Evolutionary conservation across 805 yeast species (phyloP).

Genomic region (Myxozyma udenii): DNA sequence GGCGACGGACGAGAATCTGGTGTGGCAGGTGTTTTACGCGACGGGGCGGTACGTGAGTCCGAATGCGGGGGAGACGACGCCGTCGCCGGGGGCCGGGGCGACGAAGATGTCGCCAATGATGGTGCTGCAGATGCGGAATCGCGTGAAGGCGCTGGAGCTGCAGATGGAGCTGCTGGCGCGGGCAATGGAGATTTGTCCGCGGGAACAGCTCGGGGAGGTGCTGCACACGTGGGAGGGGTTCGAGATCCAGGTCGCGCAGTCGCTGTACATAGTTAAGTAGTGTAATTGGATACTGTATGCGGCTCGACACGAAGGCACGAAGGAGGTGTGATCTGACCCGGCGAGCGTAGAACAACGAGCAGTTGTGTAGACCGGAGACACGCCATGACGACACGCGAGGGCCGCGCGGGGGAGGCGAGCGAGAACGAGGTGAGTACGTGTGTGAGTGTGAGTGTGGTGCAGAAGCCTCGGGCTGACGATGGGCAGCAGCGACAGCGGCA

Average conservation of each 20-base stretch:
- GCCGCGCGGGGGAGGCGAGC: no score
- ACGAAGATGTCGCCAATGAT: constrained; percentile 5
- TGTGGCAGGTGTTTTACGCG: constrained; percentile 75
- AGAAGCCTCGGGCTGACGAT: no score
- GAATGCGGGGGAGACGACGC: constrained; percentile 34
- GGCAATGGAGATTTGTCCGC: constrained; percentile 52
- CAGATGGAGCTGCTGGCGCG: constrained; percentile 57
- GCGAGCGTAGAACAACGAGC: not conserved
- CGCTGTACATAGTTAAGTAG: not conserved
- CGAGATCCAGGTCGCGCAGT: constrained; percentile 23
- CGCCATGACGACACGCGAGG: no score
- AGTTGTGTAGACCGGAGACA: no score
- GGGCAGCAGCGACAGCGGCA: no score
- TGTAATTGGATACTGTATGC: not conserved
- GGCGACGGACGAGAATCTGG: constrained; percentile 36
- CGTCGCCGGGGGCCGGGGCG: constrained; percentile 6
- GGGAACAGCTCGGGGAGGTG: constrained; percentile 54
- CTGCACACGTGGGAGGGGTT: constrained; percentile 56
- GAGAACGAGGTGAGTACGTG: no score
- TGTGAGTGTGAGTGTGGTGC: no score
- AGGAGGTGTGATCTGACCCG: not conserved
- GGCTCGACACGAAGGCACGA: not conserved
- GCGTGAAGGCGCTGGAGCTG: constrained; percentile 42
- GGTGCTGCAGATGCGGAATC: constrained; percentile 38
- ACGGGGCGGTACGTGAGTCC: constrained; percentile 59